Evolutionary conservation across 176 grass and related monocot species (phyloP), one percentile per base, ranked within the genome.

Genomic region (Oryza glaberrima): DNA sequence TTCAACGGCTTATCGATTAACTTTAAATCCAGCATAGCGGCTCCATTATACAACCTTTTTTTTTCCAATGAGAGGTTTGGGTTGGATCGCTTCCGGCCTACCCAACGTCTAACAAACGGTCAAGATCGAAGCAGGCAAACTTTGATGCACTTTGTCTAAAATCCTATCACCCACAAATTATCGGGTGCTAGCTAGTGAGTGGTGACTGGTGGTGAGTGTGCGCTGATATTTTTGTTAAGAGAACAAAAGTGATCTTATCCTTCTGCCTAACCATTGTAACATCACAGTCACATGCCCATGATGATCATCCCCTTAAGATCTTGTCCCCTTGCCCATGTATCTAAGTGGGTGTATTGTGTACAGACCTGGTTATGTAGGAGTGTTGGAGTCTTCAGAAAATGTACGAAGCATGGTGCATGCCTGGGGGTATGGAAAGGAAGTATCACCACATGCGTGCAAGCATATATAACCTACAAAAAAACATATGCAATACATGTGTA

Each of bases 381-480:
- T 79, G 45, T 77, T 63, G 20, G 56, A 9, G 19, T n/a, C 56
- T 63, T 63, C 58, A 63, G 20, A 23, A 63, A 63, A 25, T 64
- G 40, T 52, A 86, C 61, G 71, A 34, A 68, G 78, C 58, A 77
- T 14, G 0, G 69, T 36, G 15, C 20, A 3, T 82, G 68, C 60
- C 82, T 13, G 13, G 19, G 35, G 47, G 60, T 23, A 82, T 73
- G 83, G 32, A 25, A 17, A 69, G 73, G 80, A 36, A 82, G 38
- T 77, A 38, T 47, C 61, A 69, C 84, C 60, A 79, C 61, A 83
- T 20, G 32, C 22, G 82, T 73, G 28, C 48, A 64, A 46, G 17
- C 70, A 67, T 45, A 32, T 52, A 66, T 63, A 70, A 81, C 77
- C 87, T 89, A 38, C 87, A 64, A 89, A 89, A 89, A 36, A 70